Evolutionary conservation across 805 yeast genomes (phyloP), one percentile per base, ranked within the genome.

Genomic region (Candida sanyiensis): DNA sequence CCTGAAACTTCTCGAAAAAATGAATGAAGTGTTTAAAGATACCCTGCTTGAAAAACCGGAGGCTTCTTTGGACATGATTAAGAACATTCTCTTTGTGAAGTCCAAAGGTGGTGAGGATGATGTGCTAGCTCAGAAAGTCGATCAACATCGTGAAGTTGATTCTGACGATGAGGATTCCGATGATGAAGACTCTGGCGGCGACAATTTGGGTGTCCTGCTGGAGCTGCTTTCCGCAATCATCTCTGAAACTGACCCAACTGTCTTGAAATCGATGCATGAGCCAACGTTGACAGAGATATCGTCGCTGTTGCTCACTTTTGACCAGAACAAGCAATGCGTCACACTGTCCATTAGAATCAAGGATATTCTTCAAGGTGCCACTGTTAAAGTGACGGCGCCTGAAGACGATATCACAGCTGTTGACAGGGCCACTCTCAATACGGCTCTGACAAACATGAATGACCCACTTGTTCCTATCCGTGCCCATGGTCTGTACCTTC

Each of bases 391-490:
- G 23, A 13, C 13, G 16, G 7, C 5, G 6, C 25, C 4, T 10
- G 39, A 39, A n/a, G 47, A 41, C 16, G 45, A 39, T 12, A 41
- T 37, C 18, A 17, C 17, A 2, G 6, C 37, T 9, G 40, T 54
- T 7, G 73, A 79, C 33, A 57, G 57, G 20, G 62, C 61, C 18
- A 44, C 59, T 0, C 60, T 83, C 33, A 69, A 72, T 12, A 66
- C 74, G 23, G 96, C 96, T 0, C 61, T 85, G 26, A 64, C 72
- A 1, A 75, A 79, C 43, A 58, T 93, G 30, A 77, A 77, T 40
- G 96, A 89, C 58, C 83, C 89, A 0, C 61, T 83, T 30, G 80
- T 84, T 3, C 96, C 97, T 0, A 74, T 90, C 3, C 67, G 88
- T 38, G 97, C 95, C 0, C 88, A 84, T 58, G 97, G 97, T 0